Percentiles rank a stretch among this genome's conserved stretches.
These are phyloP conservation scores for Diacronema lutheri DNA, from an alignment of 78 protist species.

Conservation along the genomic window DNA sequence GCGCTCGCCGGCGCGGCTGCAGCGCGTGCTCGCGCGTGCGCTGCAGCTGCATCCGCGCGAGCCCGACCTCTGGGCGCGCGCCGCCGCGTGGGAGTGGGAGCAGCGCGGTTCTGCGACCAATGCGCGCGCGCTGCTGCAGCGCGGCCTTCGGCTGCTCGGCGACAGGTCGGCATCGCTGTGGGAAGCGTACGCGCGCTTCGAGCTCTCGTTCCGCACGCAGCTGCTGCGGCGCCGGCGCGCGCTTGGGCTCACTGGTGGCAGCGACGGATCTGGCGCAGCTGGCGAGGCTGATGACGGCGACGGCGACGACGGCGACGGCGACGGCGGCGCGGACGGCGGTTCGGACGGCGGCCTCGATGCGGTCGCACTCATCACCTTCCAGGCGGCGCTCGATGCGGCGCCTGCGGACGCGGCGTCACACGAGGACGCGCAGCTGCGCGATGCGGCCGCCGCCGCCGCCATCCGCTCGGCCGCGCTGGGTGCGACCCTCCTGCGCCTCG, in stretches of 20 bases:
- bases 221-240: background rate
- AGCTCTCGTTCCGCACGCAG: background rate
- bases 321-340: background rate
- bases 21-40: conserved; percentile 1
- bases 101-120: background rate
- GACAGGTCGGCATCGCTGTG: conserved; percentile 7
- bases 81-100: background rate
- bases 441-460: too few species aligned
- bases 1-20: conserved; percentile 9
- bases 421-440: too few species aligned
- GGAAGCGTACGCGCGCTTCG: conserved; percentile 39
- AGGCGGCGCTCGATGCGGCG: too few species aligned
- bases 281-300: too few species aligned
- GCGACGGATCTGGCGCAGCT: too few species aligned
- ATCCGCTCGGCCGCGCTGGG: too few species aligned
- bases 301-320: background rate
- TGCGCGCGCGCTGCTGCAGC: conserved; percentile 50
- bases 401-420: too few species aligned
- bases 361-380: too few species aligned
- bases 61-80: background rate
- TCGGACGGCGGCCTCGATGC: too few species aligned
- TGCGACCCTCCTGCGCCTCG: too few species aligned
- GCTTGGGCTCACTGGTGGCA: background rate
- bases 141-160: conserved; percentile 36
- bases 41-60: conserved; percentile 33